These are phyloP conservation scores for Geranium incanum DNA, from an alignment of 441 rosid species.

Conservation along the genomic window DNA sequence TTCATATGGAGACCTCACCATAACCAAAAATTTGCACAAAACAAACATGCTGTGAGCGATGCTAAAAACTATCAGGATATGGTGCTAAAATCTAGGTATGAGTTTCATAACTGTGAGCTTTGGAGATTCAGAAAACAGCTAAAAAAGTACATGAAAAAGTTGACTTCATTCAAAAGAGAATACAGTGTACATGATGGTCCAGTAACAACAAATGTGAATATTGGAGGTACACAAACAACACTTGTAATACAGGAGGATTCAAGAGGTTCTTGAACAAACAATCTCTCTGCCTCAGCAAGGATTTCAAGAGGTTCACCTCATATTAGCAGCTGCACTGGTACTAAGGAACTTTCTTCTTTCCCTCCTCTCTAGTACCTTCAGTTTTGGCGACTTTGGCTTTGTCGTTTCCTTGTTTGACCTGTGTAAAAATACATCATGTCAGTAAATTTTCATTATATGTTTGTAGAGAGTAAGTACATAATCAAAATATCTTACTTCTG, in stretches of 20 bases:
- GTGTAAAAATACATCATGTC: slow-evolving; percentile 22
- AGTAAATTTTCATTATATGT: background rate
- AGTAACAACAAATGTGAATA: background rate
- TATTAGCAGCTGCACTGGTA: slow-evolving; percentile 1
- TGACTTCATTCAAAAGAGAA: no score
- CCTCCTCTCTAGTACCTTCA: slow-evolving; percentile 50
- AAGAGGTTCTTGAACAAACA: slow-evolving; percentile 9
- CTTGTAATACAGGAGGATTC: background rate
- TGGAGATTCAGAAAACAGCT: no score
- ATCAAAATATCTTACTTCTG: slow-evolving; percentile 42
- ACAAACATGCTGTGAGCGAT: no score
- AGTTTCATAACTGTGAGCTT: no score
- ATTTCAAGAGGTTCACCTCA: slow-evolving; percentile 14
- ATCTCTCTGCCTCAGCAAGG: background rate
- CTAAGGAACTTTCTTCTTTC: slow-evolving; percentile 35
- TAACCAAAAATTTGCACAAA: no score
- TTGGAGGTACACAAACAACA: background rate
- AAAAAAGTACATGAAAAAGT: no score
- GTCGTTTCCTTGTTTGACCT: slow-evolving; percentile 72
- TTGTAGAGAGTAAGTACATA: background rate
- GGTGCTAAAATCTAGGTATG: no score
- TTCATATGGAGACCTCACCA: no score
- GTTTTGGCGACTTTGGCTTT: slow-evolving; percentile 63
- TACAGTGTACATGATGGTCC: no score
- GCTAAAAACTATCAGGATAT: no score